These are phyloP conservation scores for Geoglossum glabrum DNA, from an alignment of 495 filamentous ascomycete genomes.

Conservation along the genomic window DNA sequence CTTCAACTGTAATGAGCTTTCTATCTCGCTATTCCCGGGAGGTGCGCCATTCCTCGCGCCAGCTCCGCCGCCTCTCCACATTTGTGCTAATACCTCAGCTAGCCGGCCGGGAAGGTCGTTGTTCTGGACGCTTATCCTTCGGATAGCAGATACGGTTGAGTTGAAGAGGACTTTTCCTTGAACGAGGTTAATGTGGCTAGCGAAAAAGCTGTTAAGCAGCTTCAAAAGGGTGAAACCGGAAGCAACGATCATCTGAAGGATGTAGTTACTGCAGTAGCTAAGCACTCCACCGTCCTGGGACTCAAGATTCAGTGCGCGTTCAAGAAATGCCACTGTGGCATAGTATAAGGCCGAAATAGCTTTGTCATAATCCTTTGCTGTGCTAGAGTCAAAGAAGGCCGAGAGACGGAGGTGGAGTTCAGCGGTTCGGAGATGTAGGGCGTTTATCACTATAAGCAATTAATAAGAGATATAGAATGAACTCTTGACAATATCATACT, in stretches of 20 bases:
- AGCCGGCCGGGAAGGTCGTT: conserved; percentile 77
- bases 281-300: conserved; percentile 30
- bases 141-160: conserved; percentile 53
- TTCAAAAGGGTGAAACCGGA: conserved; percentile 72
- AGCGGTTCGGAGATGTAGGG: conserved; percentile 57
- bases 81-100: conserved; percentile 76
- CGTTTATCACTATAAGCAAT: conserved; percentile 34
- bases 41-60: conserved; percentile 9
- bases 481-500: neutral
- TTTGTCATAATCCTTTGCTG: conserved; percentile 49
- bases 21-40: conserved; percentile 13
- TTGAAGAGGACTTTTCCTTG: conserved; percentile 59
- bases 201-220: conserved; percentile 68
- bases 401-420: conserved; percentile 67
- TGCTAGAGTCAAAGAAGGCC: conserved; percentile 72
- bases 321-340: conserved; percentile 54
- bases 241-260: conserved; percentile 83
- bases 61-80: conserved; percentile 62
- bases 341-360: conserved; percentile 62
- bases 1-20: conserved; percentile 64
- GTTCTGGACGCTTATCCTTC: conserved; percentile 53
- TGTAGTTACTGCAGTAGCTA: conserved; percentile 60
- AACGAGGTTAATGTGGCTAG: conserved; percentile 47
- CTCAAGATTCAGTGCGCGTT: conserved; percentile 44
- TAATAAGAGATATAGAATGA: neutral